Conservation (phyloP, 2,329 filamentous ascomycete species). For the Hawksworthiomyces lignivorus region DNA sequence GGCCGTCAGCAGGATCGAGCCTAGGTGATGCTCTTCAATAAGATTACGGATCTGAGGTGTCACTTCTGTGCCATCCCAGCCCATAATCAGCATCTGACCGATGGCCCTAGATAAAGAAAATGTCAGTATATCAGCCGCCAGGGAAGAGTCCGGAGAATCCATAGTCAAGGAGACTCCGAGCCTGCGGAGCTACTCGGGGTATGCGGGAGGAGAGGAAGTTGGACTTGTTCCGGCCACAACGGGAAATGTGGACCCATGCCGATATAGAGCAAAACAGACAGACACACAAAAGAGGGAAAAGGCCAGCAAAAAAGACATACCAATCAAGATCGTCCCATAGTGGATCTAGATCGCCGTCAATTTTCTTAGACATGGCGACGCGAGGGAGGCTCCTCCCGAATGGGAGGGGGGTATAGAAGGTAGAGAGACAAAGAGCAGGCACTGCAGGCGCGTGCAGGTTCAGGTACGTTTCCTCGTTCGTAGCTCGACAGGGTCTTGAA, state of each 20-base stretch:
- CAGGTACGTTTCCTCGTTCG: no score
- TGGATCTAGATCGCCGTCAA: conserved; percentile 47
- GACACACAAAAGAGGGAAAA: not conserved
- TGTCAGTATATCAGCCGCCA: not conserved
- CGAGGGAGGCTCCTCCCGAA: not conserved
- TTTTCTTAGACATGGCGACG: conserved; percentile 22
- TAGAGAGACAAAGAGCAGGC: no score
- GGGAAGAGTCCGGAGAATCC: no score
- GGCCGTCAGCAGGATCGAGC: conserved; percentile 75
- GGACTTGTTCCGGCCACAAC: no score
- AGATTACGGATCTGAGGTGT: conserved; percentile 74
- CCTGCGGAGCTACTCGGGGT: no score
- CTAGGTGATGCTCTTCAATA: conserved; percentile 79
- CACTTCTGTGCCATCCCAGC: conserved; percentile 77
- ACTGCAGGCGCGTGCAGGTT: no score
- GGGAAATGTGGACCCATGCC: not conserved
- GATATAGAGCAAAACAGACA: not conserved
- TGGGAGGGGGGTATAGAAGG: not conserved
- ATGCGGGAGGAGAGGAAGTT: not conserved
- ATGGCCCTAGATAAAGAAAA: conserved; percentile 45
- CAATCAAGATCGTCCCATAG: conserved; percentile 71
- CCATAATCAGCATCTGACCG: conserved; percentile 74
- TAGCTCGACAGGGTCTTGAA: no score
- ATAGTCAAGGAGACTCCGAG: no score
- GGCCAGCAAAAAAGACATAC: conserved; percentile 42